Base-by-base conservation (phyloP, 192 early-diverging fungal species). In the Haplosporangium gracile region DNA sequence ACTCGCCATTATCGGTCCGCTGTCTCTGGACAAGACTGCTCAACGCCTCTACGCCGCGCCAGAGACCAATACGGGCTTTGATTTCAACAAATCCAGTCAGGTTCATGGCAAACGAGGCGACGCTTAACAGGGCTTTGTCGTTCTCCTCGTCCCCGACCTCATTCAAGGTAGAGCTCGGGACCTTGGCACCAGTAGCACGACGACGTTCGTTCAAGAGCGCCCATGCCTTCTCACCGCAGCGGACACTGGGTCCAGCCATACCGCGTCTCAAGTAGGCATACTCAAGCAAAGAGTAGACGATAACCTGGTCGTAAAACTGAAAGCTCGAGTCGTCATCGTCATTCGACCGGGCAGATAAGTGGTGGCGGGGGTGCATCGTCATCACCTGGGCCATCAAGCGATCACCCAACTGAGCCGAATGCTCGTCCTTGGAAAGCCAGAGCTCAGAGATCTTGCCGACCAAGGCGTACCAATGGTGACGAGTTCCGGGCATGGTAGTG, bases 371-470 rank as follows among this genome's bases (percentile, higher is more conserved):
- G 39, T 86, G 84, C 84, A 86, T 86, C 1, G 75, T 57, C 84
- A 86, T 86, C 38, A 86, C 76, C 51, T 86, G 79, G 43, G 75
- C 47, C 84, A 86, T 80, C 79, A 86, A 20, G 29, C 79, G 84
- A 43, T 86, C 84, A 26, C 84, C 84, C 68, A 81, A 7, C 65
- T 63, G 57, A 16, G 84, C 84, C 16, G 70, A 81, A 2, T 77
- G 51, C 43, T 86, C 84, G 20, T 86, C 79, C 13, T 81, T 81
- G 20, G 79, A 43, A 18, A 86, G 75, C 84, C 84, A 86, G 53
- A 86, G 84, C 32, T 86, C 84, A n/a, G 84, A 80, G 5, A 86
- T 86, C 84, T 86, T 86, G 45, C 84, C 84, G 0, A 86, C 84
- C 34, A 86, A 65, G 13, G 84, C 84, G 42, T 86, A 86, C 84